Evolutionary conservation across 2,329 filamentous ascomycete genomes (phyloP), one percentile per base, ranked within the genome.

Genomic region (Ophiostoma perfectum): DNA sequence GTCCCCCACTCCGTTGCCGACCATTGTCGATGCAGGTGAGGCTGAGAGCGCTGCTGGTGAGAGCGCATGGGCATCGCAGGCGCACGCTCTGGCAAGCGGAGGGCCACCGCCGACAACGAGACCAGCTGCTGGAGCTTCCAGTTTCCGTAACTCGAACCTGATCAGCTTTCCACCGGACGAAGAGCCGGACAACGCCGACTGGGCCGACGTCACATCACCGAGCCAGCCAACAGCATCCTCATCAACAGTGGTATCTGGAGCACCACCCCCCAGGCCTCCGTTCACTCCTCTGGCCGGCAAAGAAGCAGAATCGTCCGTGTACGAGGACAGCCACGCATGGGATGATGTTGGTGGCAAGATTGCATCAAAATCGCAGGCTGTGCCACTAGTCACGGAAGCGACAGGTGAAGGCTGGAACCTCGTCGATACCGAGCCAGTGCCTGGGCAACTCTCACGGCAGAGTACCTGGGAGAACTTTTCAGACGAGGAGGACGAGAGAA

Each of bases 351-450:
- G 77, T 5, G 52, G 65, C 16, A n/a, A 8, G 6, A 71, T 74
- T 36, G 66, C 72, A 6, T 70, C 72, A 67, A 41, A 39, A 47
- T 7, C 63, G 16, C 42, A 44, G 39, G 38, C 60, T 14, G 27
- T 64, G 65, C 27, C 58, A 55, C 67, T 64, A 41, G 69, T 5
- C 68, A 71, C 38, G 8, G 70, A 70, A 14, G 70, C 71, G 69
- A 82, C 68, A 41, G 49, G 72, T 67, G 73, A 84, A 5, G 83
- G 81, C 52, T 86, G 83, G 83, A 84, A 82, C 67, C 69, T 85
- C 67, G 80, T 85, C 64, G 83, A 85, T 52, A 81, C 80, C 36
- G 55, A 65, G 36, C 73, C 78, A 1, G 71, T 66, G 1, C 75
- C 76, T 0, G 75, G 71, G 1, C 75, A 72, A 39, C 72, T 78